phyloP scores from a whole-genome alignment of 2,329 filamentous ascomycete genomes.

The Colletotrichum musae region DNA sequence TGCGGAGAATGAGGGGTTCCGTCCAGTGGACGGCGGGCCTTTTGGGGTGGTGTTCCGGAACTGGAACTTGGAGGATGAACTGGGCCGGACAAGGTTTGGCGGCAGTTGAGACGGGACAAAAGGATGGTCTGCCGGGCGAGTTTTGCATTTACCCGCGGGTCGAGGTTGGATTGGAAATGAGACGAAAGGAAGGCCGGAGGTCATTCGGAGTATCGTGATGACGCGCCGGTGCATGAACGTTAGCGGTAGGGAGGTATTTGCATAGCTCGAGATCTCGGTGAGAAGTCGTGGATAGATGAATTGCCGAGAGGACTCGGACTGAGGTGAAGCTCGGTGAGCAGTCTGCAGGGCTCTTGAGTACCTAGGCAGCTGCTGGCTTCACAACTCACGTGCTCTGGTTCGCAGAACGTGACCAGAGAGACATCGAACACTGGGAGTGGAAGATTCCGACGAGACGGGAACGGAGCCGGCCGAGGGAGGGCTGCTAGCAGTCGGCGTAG shows the following conservation, averaged over 20 bases:
- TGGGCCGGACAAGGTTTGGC: conserved; percentile 7
- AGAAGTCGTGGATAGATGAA: background rate
- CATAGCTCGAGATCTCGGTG: background rate
- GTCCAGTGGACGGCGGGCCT: background rate
- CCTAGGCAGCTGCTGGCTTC: too few species aligned
- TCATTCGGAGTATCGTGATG: too few species aligned
- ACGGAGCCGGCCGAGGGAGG: conserved; percentile 40
- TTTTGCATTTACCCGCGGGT: background rate
- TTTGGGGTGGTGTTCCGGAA: background rate
- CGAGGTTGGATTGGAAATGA: background rate
- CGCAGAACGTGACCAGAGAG: background rate
- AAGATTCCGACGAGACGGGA: conserved; percentile 29
- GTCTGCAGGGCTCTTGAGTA: background rate
- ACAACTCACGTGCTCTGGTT: background rate
- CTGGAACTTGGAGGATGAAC: background rate
- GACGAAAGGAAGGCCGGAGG: background rate
- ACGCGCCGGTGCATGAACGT: too few species aligned
- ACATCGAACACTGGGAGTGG: conserved; percentile 14
- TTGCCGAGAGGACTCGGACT: background rate
- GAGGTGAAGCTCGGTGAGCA: conserved; percentile 13
- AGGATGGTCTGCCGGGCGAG: background rate
- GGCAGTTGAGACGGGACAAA: conserved; percentile 29
- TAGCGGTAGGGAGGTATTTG: too few species aligned
- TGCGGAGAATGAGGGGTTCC: conserved; percentile 34
- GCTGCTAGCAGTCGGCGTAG: conserved; percentile 6